Conservation (phyloP, 2,329 filamentous ascomycete species). For the Sporothrix sp. region DNA sequence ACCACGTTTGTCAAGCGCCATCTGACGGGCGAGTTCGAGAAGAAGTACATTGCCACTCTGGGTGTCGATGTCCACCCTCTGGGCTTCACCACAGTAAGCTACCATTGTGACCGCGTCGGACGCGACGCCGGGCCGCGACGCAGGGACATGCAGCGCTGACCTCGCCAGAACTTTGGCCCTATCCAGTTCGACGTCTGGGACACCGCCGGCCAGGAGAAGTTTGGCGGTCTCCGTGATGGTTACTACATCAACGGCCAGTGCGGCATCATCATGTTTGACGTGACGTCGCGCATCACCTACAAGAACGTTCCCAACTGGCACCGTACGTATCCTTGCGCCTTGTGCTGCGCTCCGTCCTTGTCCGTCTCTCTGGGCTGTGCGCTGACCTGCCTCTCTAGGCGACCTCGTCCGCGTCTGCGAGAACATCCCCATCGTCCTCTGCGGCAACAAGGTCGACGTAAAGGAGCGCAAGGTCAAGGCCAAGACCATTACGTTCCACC, state of each 20-base stretch:
- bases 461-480: slow-evolving; percentile 99
- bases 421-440: slow-evolving; percentile 97
- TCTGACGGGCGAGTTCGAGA: slow-evolving; percentile 99
- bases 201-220: slow-evolving; percentile 98
- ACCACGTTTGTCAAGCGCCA: slow-evolving; percentile 99
- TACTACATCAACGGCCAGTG: slow-evolving; percentile 99
- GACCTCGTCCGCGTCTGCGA: slow-evolving; percentile 98
- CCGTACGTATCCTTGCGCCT: slow-evolving; percentile 54
- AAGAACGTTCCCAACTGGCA: slow-evolving; percentile 99
- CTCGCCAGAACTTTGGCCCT: slow-evolving; percentile 84
- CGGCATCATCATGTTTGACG: slow-evolving; percentile 99
- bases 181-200: slow-evolving; percentile 99
- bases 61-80: slow-evolving; percentile 99
- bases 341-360: background rate
- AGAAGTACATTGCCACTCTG: slow-evolving; percentile 99
- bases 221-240: slow-evolving; percentile 95
- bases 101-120: slow-evolving; percentile 1
- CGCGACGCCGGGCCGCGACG: too few relatives aligned
- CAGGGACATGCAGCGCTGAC: too few relatives aligned
- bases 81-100: slow-evolving; percentile 89
- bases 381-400: slow-evolving; percentile 44
- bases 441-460: slow-evolving; percentile 99
- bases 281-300: slow-evolving; percentile 98
- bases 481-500: slow-evolving; percentile 99
- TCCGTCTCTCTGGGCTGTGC: too few relatives aligned